Conservation (phyloP, 306 rosid species). For the Cucumis melo region DNA sequence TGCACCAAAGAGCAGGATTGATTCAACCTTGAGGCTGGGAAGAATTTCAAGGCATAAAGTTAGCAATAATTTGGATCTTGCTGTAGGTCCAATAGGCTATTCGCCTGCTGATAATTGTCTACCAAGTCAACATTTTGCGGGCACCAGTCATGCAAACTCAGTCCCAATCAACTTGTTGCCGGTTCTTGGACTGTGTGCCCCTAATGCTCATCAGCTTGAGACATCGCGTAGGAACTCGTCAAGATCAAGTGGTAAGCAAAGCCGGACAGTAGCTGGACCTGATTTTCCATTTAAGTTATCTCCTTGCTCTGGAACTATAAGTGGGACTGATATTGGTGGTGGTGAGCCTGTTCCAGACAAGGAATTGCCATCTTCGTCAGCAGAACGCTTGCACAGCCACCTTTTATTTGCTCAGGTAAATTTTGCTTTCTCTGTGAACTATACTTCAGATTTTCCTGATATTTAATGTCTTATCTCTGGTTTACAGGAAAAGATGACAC, state of each 20-base stretch:
- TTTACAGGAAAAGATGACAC: constrained; percentile 65
- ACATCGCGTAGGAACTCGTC: constrained; percentile 46
- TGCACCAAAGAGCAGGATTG: constrained; percentile 29
- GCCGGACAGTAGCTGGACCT: constrained; percentile 46
- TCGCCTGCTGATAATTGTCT: constrained; percentile 38
- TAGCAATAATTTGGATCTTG: constrained; percentile 36
- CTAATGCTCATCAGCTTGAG: constrained; percentile 57
- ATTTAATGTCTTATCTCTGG: constrained; percentile 28
- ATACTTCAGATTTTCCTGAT: neutral
- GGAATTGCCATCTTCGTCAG: constrained; percentile 32
- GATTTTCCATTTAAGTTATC: constrained; percentile 91
- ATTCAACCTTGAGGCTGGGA: constrained; percentile 41
- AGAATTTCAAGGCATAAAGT: constrained; percentile 38
- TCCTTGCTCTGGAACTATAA: constrained; percentile 37
- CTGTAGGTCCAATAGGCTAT: constrained; percentile 35
- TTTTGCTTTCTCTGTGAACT: neutral
- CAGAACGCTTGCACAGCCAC: constrained; percentile 33
- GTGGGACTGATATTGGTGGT: constrained; percentile 42
- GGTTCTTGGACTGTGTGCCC: constrained; percentile 92
- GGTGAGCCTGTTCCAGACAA: constrained; percentile 30
- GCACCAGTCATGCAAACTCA: constrained; percentile 25
- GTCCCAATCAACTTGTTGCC: constrained; percentile 54
- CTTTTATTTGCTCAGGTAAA: constrained; percentile 53
- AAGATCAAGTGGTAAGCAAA: constrained; percentile 52
- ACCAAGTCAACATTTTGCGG: constrained; percentile 43